Conservation (phyloP, 768 basidiomycete genomes). For the Auricularia sp. region DNA sequence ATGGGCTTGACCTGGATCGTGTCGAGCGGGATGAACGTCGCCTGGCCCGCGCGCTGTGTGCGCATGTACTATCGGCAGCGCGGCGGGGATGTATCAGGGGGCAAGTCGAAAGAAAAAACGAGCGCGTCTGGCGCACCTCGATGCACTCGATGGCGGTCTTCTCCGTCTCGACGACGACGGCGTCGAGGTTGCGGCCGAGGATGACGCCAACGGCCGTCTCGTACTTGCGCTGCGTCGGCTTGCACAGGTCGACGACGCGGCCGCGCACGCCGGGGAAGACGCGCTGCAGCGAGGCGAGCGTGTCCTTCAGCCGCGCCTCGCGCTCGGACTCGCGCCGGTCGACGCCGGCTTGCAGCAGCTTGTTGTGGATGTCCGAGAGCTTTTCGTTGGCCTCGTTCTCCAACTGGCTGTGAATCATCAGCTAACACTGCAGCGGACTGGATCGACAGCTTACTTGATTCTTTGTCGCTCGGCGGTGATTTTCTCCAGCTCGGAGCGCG, state of each 20-base stretch:
- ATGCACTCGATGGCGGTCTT: conserved; percentile 97
- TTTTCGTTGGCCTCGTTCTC: conserved; percentile 91
- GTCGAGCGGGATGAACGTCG: conserved; percentile 97
- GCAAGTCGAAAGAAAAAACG: too few species aligned
- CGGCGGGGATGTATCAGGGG: too few species aligned
- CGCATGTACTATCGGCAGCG: conserved; percentile 64
- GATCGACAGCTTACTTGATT: conserved; percentile 47
- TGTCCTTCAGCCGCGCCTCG: conserved; percentile 79
- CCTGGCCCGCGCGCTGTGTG: conserved; percentile 88
- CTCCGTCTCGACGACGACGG: conserved; percentile 93
- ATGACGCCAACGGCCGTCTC: conserved; percentile 86
- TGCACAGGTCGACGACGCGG: conserved; percentile 87
- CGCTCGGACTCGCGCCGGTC: conserved; percentile 82
- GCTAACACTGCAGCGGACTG: background rate
- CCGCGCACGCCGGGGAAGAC: conserved; percentile 94
- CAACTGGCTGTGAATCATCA: conserved; percentile 49
- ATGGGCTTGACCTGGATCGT: conserved; percentile 90
- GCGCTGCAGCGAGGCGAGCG: conserved; percentile 68
- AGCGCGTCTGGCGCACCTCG: conserved; percentile 43
- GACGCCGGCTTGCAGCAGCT: conserved; percentile 82
- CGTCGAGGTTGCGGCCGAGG: conserved; percentile 89
- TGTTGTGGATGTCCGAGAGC: conserved; percentile 67
- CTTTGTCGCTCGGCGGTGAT: conserved; percentile 74
- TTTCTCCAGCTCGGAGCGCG: conserved; percentile 73
- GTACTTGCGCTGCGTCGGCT: conserved; percentile 87